A percentile compares a stretch with the other conserved stretches of the same genome.
Conservation (phyloP, 176 grass and related monocot species). For the Oryza nivara region DNA sequence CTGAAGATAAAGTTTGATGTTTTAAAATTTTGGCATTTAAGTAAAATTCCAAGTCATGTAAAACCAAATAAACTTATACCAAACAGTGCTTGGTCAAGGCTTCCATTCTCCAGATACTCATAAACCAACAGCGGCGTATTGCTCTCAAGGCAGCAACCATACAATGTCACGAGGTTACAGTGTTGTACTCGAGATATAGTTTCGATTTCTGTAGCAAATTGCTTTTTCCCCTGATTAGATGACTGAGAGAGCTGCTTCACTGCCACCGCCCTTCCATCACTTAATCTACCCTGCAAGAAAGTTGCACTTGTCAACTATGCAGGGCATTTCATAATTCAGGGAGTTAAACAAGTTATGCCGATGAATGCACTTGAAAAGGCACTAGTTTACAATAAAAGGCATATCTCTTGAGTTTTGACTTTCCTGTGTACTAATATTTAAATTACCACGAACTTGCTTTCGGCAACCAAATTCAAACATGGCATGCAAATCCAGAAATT, state of each 20-base stretch:
- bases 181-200: conserved; percentile 81
- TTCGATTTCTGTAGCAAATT: conserved; percentile 86
- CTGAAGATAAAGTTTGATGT: conserved; percentile 33
- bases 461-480: background rate
- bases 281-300: conserved; percentile 67
- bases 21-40: conserved; percentile 16
- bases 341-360: background rate
- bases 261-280: conserved; percentile 76
- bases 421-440: background rate
- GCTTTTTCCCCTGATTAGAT: conserved; percentile 74
- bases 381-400: background rate
- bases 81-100: conserved; percentile 76
- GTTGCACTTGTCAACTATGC: background rate
- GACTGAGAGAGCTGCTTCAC: conserved; percentile 75
- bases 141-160: conserved; percentile 80
- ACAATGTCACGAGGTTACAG: conserved; percentile 68
- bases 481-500: background rate
- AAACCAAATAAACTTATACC: conserved; percentile 42
- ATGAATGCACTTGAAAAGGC: background rate
- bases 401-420: background rate
- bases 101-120: conserved; percentile 80
- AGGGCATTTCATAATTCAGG: conserved; percentile 19
- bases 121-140: conserved; percentile 73
- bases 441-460: background rate
- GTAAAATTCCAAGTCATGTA: background rate